These are phyloP conservation scores for Helicostylum pulchrum DNA, from an alignment of 192 early-diverging fungal genomes.

Conservation along the genomic window DNA sequence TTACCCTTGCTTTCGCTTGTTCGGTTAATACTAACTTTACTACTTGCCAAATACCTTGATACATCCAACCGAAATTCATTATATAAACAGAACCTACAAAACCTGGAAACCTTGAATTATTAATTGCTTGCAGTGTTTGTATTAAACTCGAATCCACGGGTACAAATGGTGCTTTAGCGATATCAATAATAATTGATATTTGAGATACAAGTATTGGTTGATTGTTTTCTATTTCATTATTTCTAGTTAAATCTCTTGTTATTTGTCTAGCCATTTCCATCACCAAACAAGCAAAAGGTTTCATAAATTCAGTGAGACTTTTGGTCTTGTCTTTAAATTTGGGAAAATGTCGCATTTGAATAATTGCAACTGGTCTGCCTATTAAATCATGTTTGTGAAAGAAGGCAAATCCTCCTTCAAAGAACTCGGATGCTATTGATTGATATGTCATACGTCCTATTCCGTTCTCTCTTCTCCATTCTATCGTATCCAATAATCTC, in stretches of 20 bases:
- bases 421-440: constrained; percentile 25
- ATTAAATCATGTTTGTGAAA: constrained; percentile 39
- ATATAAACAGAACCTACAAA: constrained; percentile 31
- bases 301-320: constrained; percentile 18
- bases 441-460: constrained; percentile 20
- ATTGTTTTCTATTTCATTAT: constrained; percentile 18
- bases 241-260: constrained; percentile 33
- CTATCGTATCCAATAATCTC: constrained; percentile 29
- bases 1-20: constrained; percentile 34
- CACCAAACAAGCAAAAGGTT: constrained; percentile 39
- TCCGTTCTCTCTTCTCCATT: constrained; percentile 35
- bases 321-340: constrained; percentile 20
- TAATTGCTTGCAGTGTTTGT: constrained; percentile 18
- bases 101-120: constrained; percentile 25
- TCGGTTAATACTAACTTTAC: constrained; percentile 36
- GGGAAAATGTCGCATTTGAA: constrained; percentile 36
- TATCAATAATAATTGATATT: constrained; percentile 27
- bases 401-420: constrained; percentile 35
- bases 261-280: constrained; percentile 40
- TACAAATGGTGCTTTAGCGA: constrained; percentile 28
- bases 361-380: constrained; percentile 36
- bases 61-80: constrained; percentile 47
- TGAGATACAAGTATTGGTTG: constrained; percentile 21
- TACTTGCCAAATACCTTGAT: constrained; percentile 42
- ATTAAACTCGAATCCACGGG: constrained; percentile 24